phyloP scores from a whole-genome alignment of 768 basidiomycete species.

The Lentinula lateritia region DNA sequence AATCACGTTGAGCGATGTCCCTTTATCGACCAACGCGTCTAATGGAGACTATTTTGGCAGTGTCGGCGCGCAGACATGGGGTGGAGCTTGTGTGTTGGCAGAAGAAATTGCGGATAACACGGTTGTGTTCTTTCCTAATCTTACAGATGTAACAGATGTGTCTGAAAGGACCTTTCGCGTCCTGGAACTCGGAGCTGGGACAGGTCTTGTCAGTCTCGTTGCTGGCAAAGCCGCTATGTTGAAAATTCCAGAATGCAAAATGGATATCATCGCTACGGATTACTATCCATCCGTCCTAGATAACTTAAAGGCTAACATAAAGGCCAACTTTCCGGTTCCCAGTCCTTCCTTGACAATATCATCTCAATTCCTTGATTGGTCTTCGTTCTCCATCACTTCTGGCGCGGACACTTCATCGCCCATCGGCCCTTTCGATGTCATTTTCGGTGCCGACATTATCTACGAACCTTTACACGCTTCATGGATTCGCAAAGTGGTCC shows the following conservation, averaged over 20 bases:
- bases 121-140: constrained; percentile 32
- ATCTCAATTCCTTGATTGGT: constrained; percentile 58
- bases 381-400: constrained; percentile 14
- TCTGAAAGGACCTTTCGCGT: constrained; percentile 29
- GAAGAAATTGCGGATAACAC: constrained; percentile 65
- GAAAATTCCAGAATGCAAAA: background rate
- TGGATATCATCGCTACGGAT: constrained; percentile 63
- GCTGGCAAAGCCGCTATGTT: constrained; percentile 37
- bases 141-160: background rate
- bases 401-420: background rate
- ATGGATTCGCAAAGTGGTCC: constrained; percentile 65
- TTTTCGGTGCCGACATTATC: constrained; percentile 80
- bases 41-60: constrained; percentile 50
- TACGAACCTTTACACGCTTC: constrained; percentile 68
- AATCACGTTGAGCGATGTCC: constrained; percentile 58
- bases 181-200: constrained; percentile 82
- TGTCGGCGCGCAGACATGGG: constrained; percentile 89
- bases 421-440: constrained; percentile 51
- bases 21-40: constrained; percentile 17
- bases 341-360: constrained; percentile 3
- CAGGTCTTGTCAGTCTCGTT: constrained; percentile 71
- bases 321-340: constrained; percentile 41
- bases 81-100: constrained; percentile 74
- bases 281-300: constrained; percentile 68
- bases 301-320: constrained; percentile 63